phyloP scores from a whole-genome alignment of 768 basidiomycete genomes.

The Russula brevipes region DNA sequence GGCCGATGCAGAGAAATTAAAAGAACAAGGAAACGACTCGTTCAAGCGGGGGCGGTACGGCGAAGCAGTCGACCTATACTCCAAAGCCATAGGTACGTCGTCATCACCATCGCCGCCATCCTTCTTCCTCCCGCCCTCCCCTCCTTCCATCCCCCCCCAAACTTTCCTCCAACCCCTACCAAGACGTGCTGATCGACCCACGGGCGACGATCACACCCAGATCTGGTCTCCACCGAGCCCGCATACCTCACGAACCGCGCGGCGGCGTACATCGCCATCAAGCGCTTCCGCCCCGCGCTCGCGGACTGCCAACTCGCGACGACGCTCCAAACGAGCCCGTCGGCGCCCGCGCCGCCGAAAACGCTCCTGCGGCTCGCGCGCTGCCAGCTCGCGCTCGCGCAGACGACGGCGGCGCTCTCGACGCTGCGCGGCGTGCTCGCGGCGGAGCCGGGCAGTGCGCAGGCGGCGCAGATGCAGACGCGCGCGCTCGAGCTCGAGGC shows the following conservation, averaged over 20 bases:
- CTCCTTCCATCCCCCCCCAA: background rate
- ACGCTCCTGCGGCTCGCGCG: constrained; percentile 78
- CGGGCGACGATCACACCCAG: constrained; percentile 20
- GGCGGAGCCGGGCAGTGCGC: constrained; percentile 3
- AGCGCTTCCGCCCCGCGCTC: constrained; percentile 68
- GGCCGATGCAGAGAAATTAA: constrained; percentile 53
- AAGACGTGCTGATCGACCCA: background rate
- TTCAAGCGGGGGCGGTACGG: constrained; percentile 63
- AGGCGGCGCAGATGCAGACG: constrained; percentile 44
- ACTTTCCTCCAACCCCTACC: background rate
- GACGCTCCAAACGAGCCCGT: constrained; percentile 47
- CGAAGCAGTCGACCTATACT: constrained; percentile 70
- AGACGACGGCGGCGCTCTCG: constrained; percentile 58
- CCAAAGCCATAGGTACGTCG: constrained; percentile 61
- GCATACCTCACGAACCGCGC: constrained; percentile 83
- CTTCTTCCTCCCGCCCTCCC: background rate
- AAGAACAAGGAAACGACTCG: constrained; percentile 70
- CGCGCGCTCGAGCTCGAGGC: constrained; percentile 57
- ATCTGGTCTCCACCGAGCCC: constrained; percentile 45
- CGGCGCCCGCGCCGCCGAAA: constrained; percentile 51
- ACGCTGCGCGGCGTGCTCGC: constrained; percentile 55
- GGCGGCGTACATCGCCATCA: constrained; percentile 77
- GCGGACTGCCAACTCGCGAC: constrained; percentile 75
- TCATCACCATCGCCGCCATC: background rate
- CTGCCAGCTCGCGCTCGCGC: constrained; percentile 78